These are phyloP conservation scores for Combretum micranthum DNA, from an alignment of 345 rosid genomes.

Conservation along the genomic window DNA sequence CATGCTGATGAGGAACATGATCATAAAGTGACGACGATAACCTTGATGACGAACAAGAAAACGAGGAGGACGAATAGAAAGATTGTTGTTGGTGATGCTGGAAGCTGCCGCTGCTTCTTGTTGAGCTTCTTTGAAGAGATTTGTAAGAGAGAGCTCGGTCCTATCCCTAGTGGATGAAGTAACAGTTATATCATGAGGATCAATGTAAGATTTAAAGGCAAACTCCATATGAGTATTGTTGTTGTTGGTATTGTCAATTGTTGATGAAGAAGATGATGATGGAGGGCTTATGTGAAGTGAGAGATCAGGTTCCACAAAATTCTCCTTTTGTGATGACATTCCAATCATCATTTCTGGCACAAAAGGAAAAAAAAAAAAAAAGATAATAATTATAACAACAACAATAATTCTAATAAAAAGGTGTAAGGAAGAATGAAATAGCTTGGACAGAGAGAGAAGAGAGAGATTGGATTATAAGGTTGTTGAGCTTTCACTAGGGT, in stretches of 20 bases:
- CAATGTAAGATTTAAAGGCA: conserved; percentile 19
- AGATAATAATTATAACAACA: neutral
- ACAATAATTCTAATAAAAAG: neutral
- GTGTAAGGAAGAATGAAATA: neutral
- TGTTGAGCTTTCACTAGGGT: too few species aligned
- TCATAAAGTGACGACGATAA: too few species aligned
- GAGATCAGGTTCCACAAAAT: conserved; percentile 31
- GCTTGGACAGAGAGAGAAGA: neutral
- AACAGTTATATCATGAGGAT: conserved; percentile 19
- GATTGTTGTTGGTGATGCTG: neutral
- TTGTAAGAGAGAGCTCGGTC: conserved; percentile 37
- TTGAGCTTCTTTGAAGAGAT: conserved; percentile 5
- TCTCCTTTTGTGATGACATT: conserved; percentile 1
- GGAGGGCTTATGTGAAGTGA: conserved; percentile 58
- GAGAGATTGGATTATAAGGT: neutral
- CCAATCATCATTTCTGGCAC: neutral
- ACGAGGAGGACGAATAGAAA: too few species aligned
- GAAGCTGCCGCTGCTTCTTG: neutral
- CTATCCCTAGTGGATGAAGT: conserved; percentile 9
- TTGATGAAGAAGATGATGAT: conserved; percentile 25
- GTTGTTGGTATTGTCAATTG: conserved; percentile 17
- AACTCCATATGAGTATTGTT: conserved; percentile 4
- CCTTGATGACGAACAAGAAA: too few species aligned
- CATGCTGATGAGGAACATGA: too few species aligned
- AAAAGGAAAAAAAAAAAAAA: too few species aligned